Percentiles rank a stretch among this genome's conserved stretches.
Evolutionary conservation across 2,329 filamentous ascomycete genomes (phyloP).

Genomic region (Harringtonia aguacate): DNA sequence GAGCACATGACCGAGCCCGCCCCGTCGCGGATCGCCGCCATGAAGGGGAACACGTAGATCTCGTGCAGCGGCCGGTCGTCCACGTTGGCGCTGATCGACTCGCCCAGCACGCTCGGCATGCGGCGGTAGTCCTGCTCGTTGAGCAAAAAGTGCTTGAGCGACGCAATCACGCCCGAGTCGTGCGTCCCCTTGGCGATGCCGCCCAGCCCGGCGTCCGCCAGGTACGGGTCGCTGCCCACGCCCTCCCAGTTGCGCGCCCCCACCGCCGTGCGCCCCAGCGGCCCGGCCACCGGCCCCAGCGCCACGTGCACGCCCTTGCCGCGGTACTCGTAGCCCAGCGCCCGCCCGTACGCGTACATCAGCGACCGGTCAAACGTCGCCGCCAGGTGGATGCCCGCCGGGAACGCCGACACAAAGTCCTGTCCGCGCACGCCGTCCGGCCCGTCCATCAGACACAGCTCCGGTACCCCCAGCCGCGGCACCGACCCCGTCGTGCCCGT

Average conservation of each 20-base stretch:
- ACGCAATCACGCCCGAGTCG: constrained; percentile 31
- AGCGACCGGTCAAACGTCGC: constrained; percentile 62
- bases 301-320: constrained; percentile 65
- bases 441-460: constrained; percentile 60
- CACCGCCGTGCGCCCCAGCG: constrained; percentile 52
- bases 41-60: constrained; percentile 57
- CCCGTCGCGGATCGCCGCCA: constrained; percentile 55
- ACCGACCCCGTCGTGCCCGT: constrained; percentile 31
- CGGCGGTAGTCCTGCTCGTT: constrained; percentile 22
- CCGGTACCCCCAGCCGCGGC: constrained; percentile 43
- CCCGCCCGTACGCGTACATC: constrained; percentile 54
- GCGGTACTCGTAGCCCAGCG: constrained; percentile 62
- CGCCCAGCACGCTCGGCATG: too few relatives aligned
- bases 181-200: constrained; percentile 60
- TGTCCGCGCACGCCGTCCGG: constrained; percentile 56
- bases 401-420: constrained; percentile 59
- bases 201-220: constrained; percentile 53
- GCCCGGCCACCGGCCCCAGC: constrained; percentile 49
- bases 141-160: constrained; percentile 20
- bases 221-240: constrained; percentile 53
- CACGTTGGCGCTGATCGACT: constrained; percentile 43
- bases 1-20: constrained; percentile 61
- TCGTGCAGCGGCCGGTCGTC: constrained; percentile 60
- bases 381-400: constrained; percentile 59
- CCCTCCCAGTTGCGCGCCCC: constrained; percentile 55